A percentile compares a stretch with the other conserved stretches of the same genome.
Evolutionary conservation across 768 basidiomycete genomes (phyloP).

Genomic region (Tulasnella sp.): DNA sequence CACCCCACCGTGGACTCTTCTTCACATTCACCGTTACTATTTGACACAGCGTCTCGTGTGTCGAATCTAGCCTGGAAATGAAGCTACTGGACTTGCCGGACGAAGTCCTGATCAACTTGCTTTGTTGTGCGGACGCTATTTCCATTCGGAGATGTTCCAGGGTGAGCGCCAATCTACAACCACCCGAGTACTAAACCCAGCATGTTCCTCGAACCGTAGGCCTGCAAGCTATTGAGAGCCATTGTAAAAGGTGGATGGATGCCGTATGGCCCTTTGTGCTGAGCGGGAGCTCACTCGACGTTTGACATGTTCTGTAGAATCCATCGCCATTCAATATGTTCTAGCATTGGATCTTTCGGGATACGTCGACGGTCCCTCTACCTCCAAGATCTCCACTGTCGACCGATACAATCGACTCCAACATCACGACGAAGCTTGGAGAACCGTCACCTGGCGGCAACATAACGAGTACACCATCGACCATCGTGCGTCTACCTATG

Average conservation of each 20-base stretch:
- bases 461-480: background rate
- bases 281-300: background rate
- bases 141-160: background rate
- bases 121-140: background rate
- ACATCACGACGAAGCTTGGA: conserved; percentile 7
- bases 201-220: background rate
- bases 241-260: background rate
- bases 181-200: no score
- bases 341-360: background rate
- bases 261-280: background rate
- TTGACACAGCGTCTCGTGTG: no score
- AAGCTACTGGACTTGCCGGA: conserved; percentile 2
- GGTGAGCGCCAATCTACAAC: background rate
- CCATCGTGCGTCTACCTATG: background rate
- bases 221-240: background rate
- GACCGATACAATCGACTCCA: conserved; percentile 5
- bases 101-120: conserved; percentile 3
- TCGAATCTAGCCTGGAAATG: background rate
- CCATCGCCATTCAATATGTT: background rate
- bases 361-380: conserved; percentile 6
- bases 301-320: background rate
- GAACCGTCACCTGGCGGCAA: background rate
- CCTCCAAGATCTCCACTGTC: background rate
- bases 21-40: no score
- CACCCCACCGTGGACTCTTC: background rate